Conservation (phyloP, 1,139 yeast genomes). For the Geotrichum carabidarum region DNA sequence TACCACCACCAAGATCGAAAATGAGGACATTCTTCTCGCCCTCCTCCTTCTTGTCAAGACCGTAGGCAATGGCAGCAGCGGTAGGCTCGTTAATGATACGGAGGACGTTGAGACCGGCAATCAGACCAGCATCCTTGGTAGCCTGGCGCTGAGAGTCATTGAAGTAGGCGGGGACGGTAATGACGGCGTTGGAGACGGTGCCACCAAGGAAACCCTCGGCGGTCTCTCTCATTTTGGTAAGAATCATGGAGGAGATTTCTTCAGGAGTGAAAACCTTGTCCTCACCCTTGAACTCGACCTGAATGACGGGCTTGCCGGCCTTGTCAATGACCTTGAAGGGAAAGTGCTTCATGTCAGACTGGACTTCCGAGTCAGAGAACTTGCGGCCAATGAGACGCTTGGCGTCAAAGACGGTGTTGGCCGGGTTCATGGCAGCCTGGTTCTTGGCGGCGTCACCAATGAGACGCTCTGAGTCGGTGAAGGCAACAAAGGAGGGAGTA, state of each 20-base stretch:
- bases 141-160: slow-evolving; percentile 97
- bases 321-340: slow-evolving; percentile 89
- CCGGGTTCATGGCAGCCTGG: slow-evolving; percentile 97
- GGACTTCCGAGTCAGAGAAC: slow-evolving; percentile 81
- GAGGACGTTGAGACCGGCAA: slow-evolving; percentile 89
- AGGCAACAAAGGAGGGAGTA: slow-evolving; percentile 95
- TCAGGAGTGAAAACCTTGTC: slow-evolving; percentile 91
- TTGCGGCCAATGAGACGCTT: slow-evolving; percentile 96
- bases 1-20: slow-evolving; percentile 98
- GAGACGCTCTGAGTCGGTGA: slow-evolving; percentile 92
- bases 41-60: slow-evolving; percentile 87
- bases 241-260: slow-evolving; percentile 92
- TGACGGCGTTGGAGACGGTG: slow-evolving; percentile 82
- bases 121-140: slow-evolving; percentile 95
- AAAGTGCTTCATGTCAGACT: slow-evolving; percentile 91
- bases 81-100: slow-evolving; percentile 96
- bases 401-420: slow-evolving; percentile 92
- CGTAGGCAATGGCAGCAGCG: slow-evolving; percentile 96
- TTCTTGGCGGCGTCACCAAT: slow-evolving; percentile 98
- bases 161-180: slow-evolving; percentile 93
- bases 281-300: slow-evolving; percentile 92
- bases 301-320: slow-evolving; percentile 81
- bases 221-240: slow-evolving; percentile 91
- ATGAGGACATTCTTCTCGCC: slow-evolving; percentile 84
- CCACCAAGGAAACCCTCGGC: slow-evolving; percentile 89